Base-by-base conservation (phyloP, 2,329 filamentous ascomycete species). In the Metarhizium humberi region DNA sequence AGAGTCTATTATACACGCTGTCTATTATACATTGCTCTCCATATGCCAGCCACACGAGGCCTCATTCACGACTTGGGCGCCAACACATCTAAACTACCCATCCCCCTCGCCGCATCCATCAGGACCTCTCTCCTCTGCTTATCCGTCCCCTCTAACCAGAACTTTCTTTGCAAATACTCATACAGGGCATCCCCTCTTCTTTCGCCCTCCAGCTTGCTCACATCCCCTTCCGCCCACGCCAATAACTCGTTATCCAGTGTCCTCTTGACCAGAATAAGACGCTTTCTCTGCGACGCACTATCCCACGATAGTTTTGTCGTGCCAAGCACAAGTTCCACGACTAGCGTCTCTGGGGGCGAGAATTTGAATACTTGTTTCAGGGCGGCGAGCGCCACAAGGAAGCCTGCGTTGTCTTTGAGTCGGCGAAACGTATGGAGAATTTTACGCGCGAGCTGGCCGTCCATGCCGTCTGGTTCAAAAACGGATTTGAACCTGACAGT, bases 371-470 rank as follows among this genome's bases (percentile, higher is more conserved):
- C 54, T 38, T 73, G 68, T 46, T 70, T 70, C 30, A 80, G 67
- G 20, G 72, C 68, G 30, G 71, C 68, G 50, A 78, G 69, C 8
- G 77, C 75, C 6, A 78, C 68, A 46, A 78, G 62, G 52, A 78
- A 67, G 49, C 77, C 77, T 5, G 69, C 61, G n/a, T 63, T 61
- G 58, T 80, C 77, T 29, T 68, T 60, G 4, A 78, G 61, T 34
- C 73, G 72, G 49, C 76, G 76, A 65, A 79, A 78, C 1, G 76
- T 76, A 62, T 79, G 77, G 13, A 79, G 64, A 18, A 79, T 72
- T 60, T 73, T 77, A 58, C 75, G 74, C 7, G 73, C 76, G 25
- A 81, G 68, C 56, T 78, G 73, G 4, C 69, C 65, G 59, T 80
- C 72, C 43, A 79, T 69, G 57, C 71, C 67, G 11, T 70, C 69